Percentiles rank a stretch among this genome's conserved stretches.
Conservation (phyloP, 1,284 basidiomycete genomes). For the Schizophyllum commune region DNA sequence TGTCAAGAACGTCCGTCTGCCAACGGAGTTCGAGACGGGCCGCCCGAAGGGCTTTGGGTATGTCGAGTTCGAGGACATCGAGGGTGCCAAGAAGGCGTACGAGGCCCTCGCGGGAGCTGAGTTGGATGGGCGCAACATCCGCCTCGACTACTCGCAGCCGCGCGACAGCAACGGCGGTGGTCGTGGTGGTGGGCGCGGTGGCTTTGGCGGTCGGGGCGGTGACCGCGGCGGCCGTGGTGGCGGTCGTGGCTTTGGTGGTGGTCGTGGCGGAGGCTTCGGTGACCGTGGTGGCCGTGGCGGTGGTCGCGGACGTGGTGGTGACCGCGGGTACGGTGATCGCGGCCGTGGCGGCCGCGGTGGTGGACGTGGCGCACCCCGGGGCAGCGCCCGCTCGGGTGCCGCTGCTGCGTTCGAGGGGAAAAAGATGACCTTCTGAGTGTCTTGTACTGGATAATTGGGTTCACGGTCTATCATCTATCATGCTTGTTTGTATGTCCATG, state of each 20-base stretch:
- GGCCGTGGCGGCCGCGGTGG: conserved; percentile 42
- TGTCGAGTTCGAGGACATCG: conserved; percentile 85
- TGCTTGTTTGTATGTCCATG: too few species aligned
- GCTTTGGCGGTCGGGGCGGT: conserved; percentile 29
- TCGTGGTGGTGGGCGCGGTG: conserved; percentile 32
- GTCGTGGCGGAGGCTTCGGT: conserved; percentile 28
- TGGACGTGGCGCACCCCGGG: conserved; percentile 39
- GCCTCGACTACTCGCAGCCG: conserved; percentile 89
- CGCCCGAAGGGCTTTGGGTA: conserved; percentile 95
- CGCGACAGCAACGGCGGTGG: conserved; percentile 55
- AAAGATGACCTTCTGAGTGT: conserved; percentile 67
- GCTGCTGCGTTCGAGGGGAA: conserved; percentile 70
- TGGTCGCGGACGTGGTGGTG: conserved; percentile 36
- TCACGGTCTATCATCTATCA: too few species aligned
- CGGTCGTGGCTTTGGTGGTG: conserved; percentile 38
- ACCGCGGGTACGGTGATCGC: conserved; percentile 28
- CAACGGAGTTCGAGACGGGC: conserved; percentile 90
- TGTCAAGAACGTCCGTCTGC: conserved; percentile 84
- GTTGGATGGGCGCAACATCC: conserved; percentile 75
- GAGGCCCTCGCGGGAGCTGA: conserved; percentile 67
- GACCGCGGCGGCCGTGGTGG: conserved; percentile 35
- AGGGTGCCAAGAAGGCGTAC: conserved; percentile 78
- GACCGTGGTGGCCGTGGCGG: conserved; percentile 26
- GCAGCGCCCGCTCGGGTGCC: conserved; percentile 47
- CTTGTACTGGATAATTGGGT: too few species aligned